Conservation (phyloP, 257 asterid genomes). For the Solanum ossicruentum region DNA sequence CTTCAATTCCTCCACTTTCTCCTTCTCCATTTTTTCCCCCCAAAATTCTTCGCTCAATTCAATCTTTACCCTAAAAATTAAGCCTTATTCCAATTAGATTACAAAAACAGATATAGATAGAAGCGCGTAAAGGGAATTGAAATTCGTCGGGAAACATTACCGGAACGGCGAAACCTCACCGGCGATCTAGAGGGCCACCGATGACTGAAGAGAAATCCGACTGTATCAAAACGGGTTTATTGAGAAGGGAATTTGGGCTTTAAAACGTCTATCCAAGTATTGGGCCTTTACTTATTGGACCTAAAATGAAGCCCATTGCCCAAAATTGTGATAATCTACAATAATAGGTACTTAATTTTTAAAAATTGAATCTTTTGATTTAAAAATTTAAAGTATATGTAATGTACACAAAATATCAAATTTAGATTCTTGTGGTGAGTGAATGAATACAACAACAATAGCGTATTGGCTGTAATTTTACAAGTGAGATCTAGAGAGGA, state of each 20-base stretch:
- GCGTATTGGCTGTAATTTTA: rapidly evolving
- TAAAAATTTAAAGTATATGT: too few relatives aligned
- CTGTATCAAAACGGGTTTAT: background rate
- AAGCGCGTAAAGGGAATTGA: background rate
- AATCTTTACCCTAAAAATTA: background rate
- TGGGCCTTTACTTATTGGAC: background rate
- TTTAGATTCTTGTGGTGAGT: too few relatives aligned
- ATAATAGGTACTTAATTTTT: too few relatives aligned
- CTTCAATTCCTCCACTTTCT: slow-evolving; percentile 39
- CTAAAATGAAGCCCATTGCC: background rate
- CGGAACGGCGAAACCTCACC: background rate
- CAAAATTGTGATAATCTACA: too few relatives aligned
- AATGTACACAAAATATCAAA: too few relatives aligned
- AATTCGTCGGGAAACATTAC: background rate
- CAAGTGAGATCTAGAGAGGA: too few relatives aligned
- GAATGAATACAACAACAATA: too few relatives aligned
- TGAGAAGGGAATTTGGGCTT: background rate
- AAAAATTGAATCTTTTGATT: too few relatives aligned
- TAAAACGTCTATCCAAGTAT: background rate
- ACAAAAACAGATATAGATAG: background rate
- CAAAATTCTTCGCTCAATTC: background rate
- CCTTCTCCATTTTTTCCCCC: slow-evolving; percentile 21
- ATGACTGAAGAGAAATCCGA: background rate
- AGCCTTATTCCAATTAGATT: background rate
- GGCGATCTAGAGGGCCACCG: background rate